A percentile compares a stretch with the other conserved stretches of the same genome.
phyloP scores from a whole-genome alignment of 768 basidiomycete genomes.

The Infundibulicybe gibba region DNA sequence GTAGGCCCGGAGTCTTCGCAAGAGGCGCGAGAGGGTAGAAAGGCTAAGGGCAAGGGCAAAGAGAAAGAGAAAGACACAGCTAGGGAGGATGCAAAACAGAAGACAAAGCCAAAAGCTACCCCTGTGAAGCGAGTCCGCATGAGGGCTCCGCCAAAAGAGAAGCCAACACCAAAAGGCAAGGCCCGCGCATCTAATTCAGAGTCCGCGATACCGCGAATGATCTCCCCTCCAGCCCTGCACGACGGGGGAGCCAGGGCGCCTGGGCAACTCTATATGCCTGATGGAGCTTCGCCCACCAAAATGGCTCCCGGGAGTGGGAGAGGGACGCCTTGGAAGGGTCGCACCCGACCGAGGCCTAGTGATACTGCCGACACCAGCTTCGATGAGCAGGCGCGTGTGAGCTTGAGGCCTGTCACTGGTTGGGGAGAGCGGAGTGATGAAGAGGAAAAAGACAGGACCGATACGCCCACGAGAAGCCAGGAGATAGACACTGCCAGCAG shows the following conservation, averaged over 20 bases:
- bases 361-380: neutral
- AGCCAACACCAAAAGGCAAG: neutral
- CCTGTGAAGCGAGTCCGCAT: slow-evolving; percentile 6
- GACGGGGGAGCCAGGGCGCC: neutral
- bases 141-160: slow-evolving; percentile 3
- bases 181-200: slow-evolving; percentile 2
- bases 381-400: neutral
- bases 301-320: neutral
- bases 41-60: slow-evolving; percentile 13
- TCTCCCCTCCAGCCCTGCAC: slow-evolving; percentile 17
- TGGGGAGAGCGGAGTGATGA: slow-evolving; percentile 10
- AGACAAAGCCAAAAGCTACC: slow-evolving; percentile 4
- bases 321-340: neutral
- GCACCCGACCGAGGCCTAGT: neutral
- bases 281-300: slow-evolving; percentile 1
- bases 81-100: slow-evolving; percentile 1
- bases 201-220: slow-evolving; percentile 15
- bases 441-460: slow-evolving; percentile 14
- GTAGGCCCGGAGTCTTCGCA: too few species aligned
- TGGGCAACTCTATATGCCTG: neutral
- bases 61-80: slow-evolving; percentile 15
- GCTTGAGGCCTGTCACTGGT: slow-evolving; percentile 11
- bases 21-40: slow-evolving; percentile 3
- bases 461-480: too few species aligned
- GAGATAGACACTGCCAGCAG: too few species aligned